Percentiles rank a stretch among this genome's conserved stretches.
Evolutionary conservation across 176 grass and related monocot species (phyloP).

Genomic region (Carex kokanica): DNA sequence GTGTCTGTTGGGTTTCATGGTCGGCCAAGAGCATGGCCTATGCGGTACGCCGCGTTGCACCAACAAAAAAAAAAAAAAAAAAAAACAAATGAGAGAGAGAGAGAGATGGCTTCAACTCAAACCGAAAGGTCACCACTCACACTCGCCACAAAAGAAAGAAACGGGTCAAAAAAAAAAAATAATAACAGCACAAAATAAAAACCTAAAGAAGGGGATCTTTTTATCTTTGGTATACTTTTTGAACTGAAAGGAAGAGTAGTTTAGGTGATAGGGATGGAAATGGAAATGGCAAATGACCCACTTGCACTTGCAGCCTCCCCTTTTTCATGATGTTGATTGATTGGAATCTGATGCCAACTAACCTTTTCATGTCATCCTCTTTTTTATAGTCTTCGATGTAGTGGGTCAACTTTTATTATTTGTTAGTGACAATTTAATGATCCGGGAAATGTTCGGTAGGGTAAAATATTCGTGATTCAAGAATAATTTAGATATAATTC

Average conservation of each 20-base stretch:
- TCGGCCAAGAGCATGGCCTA: background rate
- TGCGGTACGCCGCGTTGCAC: background rate
- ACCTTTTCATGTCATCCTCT: background rate
- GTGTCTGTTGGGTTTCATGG: background rate
- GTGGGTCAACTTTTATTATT: background rate
- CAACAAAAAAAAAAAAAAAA: background rate
- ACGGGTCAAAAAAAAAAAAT: background rate
- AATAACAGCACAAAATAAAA: background rate
- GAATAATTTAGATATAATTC: too few relatives aligned
- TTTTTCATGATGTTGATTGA: slow-evolving; percentile 35
- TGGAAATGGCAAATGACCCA: slow-evolving; percentile 29
- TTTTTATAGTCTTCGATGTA: background rate
- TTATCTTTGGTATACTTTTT: background rate
- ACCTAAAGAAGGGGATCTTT: background rate
- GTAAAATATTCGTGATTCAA: too few relatives aligned
- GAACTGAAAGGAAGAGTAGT: background rate
- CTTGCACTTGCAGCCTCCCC: slow-evolving; percentile 18
- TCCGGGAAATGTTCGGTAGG: too few relatives aligned
- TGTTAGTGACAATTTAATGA: too few relatives aligned
- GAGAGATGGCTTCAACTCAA: background rate
- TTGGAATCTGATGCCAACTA: slow-evolving; percentile 26
- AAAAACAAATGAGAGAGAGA: background rate
- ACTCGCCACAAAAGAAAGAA: background rate
- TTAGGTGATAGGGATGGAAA: slow-evolving; percentile 7
- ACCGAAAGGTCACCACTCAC: background rate